Evolutionary conservation across 2,329 filamentous ascomycete genomes (phyloP).

Genomic region (Aspergillus brunneoviolaceus): DNA sequence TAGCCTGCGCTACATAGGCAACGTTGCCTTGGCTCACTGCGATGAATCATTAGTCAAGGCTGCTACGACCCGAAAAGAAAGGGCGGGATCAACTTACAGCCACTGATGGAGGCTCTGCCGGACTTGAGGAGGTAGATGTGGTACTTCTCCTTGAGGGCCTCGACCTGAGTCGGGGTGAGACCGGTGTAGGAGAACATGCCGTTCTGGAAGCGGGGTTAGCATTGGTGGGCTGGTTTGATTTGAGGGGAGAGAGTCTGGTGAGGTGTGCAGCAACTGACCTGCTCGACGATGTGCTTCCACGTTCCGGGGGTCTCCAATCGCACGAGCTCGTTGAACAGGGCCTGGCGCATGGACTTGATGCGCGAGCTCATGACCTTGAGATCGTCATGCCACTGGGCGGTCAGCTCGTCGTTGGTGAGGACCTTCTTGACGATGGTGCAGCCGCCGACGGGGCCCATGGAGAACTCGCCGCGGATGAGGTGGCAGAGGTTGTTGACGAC

Average conservation of each 20-base stretch:
- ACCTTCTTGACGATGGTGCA: conserved; percentile 80
- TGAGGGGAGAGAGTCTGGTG: not conserved
- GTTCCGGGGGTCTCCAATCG: conserved; percentile 79
- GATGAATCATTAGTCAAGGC: not conserved
- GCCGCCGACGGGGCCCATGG: conserved; percentile 72
- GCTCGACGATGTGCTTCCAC: conserved; percentile 98
- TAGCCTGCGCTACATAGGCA: conserved; percentile 39
- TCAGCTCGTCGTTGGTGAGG: conserved; percentile 74
- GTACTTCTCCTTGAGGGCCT: conserved; percentile 41
- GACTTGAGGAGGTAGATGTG: conserved; percentile 46
- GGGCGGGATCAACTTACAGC: conserved; percentile 29
- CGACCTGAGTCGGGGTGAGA: conserved; percentile 47
- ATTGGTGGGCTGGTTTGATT: not conserved
- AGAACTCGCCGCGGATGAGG: conserved; percentile 41
- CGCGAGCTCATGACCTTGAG: conserved; percentile 88
- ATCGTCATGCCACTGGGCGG: conserved; percentile 86
- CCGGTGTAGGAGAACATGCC: conserved; percentile 90
- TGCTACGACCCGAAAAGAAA: too few relatives aligned
- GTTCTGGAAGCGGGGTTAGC: conserved; percentile 26
- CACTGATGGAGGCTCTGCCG: conserved; percentile 42
- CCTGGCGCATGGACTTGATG: conserved; percentile 86
- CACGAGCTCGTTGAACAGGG: conserved; percentile 76
- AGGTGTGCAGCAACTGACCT: conserved; percentile 57
- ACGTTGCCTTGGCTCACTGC: conserved; percentile 43
- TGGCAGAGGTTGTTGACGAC: conserved; percentile 42